A percentile compares a stretch with the other conserved stretches of the same genome.
Evolutionary conservation across 441 rosid species (phyloP).

Genomic region (Eutrema salsugineum): DNA sequence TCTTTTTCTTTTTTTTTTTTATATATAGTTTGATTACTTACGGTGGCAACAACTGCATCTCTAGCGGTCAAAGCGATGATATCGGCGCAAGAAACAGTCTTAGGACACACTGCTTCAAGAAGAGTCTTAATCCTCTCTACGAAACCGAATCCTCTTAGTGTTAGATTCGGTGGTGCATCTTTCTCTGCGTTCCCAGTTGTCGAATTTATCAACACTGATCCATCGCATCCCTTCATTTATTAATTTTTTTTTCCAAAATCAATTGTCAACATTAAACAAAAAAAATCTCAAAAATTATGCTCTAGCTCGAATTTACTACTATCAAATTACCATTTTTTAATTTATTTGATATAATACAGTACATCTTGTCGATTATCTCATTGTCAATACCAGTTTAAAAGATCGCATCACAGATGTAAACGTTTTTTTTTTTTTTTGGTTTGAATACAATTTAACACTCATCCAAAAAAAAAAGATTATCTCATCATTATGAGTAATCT

Average conservation of each 20-base stretch:
- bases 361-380: no score
- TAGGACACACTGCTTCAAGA: constrained; percentile 67
- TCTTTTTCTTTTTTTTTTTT: no score
- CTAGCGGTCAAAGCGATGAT: constrained; percentile 57
- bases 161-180: constrained; percentile 52
- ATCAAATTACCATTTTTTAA: neutral
- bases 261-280: neutral
- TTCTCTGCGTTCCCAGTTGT: constrained; percentile 60
- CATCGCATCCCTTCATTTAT: constrained; percentile 69
- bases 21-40: constrained; percentile 33
- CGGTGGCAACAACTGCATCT: constrained; percentile 64
- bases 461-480: no score
- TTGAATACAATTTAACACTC: no score
- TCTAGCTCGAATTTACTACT: neutral
- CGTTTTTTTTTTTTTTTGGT: no score
- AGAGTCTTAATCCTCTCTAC: constrained; percentile 59
- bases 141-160: constrained; percentile 68
- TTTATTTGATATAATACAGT: neutral
- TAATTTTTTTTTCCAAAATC: neutral
- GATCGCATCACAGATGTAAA: no score
- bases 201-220: constrained; percentile 69
- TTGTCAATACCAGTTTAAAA: no score
- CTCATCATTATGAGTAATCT: no score
- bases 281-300: neutral
- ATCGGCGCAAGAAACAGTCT: constrained; percentile 77